Percentiles rank a stretch among this genome's conserved stretches.
Evolutionary conservation across 495 filamentous ascomycete genomes (phyloP).

Genomic region (Penicillium steckii): DNA sequence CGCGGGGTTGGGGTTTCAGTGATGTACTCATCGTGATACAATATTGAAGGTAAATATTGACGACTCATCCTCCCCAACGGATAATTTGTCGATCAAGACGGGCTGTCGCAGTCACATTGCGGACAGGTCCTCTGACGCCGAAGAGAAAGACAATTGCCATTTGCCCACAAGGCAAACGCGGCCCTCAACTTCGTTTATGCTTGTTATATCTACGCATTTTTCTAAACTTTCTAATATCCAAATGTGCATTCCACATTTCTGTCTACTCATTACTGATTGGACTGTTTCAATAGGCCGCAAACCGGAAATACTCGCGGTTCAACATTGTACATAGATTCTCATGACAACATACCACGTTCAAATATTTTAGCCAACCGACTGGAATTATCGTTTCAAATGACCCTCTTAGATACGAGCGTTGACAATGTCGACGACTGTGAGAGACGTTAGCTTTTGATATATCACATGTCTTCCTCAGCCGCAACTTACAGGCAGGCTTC

Average conservation of each 20-base stretch:
- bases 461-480: not conserved
- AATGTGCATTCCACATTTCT: not conserved
- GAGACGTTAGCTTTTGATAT: conserved; percentile 12
- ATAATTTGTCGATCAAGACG: too few relatives aligned
- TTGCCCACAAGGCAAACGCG: too few relatives aligned
- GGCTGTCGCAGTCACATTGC: too few relatives aligned
- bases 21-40: conserved; percentile 80
- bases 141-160: too few relatives aligned
- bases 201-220: too few relatives aligned
- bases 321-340: conserved; percentile 36
- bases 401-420: conserved; percentile 52
- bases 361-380: conserved; percentile 20
- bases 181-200: too few relatives aligned
- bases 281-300: conserved; percentile 14
- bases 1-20: conserved; percentile 79
- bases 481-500: conserved; percentile 90
- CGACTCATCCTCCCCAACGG: too few relatives aligned
- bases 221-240: too few relatives aligned
- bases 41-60: not conserved
- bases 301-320: conserved; percentile 15
- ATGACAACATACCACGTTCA: conserved; percentile 29
- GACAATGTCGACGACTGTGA: conserved; percentile 64
- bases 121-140: too few relatives aligned
- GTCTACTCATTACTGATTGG: not conserved
- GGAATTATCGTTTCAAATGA: conserved; percentile 9